Percentiles rank a stretch among this genome's conserved stretches.
These are phyloP conservation scores for Lentinula novae-zelandiae DNA, from an alignment of 1,284 basidiomycete species.

Conservation along the genomic window DNA sequence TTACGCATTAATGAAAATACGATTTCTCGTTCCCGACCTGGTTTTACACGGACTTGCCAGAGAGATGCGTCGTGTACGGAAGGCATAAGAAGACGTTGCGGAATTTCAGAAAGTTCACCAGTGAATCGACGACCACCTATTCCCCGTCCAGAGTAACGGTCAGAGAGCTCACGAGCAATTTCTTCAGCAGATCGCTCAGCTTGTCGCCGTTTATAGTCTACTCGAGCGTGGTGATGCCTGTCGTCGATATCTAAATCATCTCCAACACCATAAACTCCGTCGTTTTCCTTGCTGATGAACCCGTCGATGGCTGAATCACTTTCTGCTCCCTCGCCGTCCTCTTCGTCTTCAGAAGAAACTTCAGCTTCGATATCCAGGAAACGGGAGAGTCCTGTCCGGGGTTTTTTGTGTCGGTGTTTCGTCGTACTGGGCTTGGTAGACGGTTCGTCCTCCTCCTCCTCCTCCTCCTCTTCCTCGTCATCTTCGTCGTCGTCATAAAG, in stretches of 20 bases:
- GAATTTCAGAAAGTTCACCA: conserved; percentile 91
- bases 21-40: conserved; percentile 89
- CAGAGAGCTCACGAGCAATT: conserved; percentile 82
- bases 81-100: conserved; percentile 95
- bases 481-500: conserved; percentile 46
- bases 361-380: conserved; percentile 97
- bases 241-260: conserved; percentile 39
- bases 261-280: conserved; percentile 87
- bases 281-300: conserved; percentile 35
- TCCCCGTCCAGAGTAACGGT: conserved; percentile 67
- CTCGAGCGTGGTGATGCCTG: conserved; percentile 72
- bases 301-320: conserved; percentile 57
- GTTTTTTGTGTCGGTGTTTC: conserved; percentile 61
- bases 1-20: conserved; percentile 95
- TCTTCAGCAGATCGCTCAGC: conserved; percentile 72
- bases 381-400: conserved; percentile 58
- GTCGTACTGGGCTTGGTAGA: conserved; percentile 40
- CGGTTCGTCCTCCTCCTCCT: conserved; percentile 41
- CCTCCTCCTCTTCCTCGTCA: conserved; percentile 38
- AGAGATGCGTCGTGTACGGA: conserved; percentile 93
- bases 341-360: conserved; percentile 92
- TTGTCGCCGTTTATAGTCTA: conserved; percentile 67
- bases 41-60: conserved; percentile 96
- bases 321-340: conserved; percentile 91
- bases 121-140: conserved; percentile 71